These are phyloP conservation scores for Skeletonema menzelii DNA, from an alignment of 108 stramenopile genomes.

Conservation along the genomic window DNA sequence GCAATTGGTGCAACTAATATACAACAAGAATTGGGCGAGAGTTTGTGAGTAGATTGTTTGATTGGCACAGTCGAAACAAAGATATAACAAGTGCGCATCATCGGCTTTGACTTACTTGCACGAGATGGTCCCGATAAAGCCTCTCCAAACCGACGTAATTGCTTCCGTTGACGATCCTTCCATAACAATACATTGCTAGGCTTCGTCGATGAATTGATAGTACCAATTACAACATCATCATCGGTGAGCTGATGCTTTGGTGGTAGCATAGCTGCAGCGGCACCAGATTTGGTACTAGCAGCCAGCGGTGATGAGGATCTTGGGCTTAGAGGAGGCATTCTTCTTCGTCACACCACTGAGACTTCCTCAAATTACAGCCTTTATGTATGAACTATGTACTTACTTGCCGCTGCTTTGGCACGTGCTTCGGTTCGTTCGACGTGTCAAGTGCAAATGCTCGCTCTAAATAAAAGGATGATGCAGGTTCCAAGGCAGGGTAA, in stretches of 20 bases:
- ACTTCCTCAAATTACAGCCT: no score
- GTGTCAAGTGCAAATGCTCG: no score
- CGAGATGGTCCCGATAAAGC: constrained; percentile 16
- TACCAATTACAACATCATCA: background rate
- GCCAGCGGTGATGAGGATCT: background rate
- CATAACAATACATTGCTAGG: background rate
- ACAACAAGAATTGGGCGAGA: background rate
- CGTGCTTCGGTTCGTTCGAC: no score
- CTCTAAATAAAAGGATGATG: no score
- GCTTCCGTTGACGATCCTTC: background rate
- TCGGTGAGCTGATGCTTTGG: background rate
- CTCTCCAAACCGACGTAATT: background rate
- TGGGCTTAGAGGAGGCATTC: background rate
- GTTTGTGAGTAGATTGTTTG: background rate
- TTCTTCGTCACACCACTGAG: no score
- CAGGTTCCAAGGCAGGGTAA: no score
- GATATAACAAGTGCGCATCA: background rate
- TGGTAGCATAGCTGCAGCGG: background rate
- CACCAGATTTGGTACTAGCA: background rate
- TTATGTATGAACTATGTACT: no score
- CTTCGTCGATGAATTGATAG: background rate
- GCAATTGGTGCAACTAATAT: constrained; percentile 34
- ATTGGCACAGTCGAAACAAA: background rate
- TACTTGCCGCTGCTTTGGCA: no score
- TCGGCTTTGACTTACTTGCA: constrained; percentile 17